These are phyloP conservation scores for Xylariaceae sp. DNA, from an alignment of 2,329 filamentous ascomycete genomes.

Conservation along the genomic window DNA sequence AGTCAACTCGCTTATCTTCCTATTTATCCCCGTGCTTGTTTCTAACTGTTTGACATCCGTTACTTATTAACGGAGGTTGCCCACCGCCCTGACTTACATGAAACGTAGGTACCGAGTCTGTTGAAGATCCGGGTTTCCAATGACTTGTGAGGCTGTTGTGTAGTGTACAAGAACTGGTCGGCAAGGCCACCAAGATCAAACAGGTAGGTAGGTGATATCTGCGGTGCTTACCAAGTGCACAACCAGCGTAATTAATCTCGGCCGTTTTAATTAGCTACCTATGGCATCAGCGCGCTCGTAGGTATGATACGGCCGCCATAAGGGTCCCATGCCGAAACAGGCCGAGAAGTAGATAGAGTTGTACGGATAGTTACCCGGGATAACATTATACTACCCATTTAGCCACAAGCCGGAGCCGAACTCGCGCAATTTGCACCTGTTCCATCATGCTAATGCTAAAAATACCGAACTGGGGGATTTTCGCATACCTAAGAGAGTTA, in stretches of 20 bases:
- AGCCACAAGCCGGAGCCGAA: not conserved
- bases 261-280: not conserved
- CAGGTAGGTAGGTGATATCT: not conserved
- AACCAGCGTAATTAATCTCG: not conserved
- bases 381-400: not conserved
- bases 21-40: conserved; percentile 1
- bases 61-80: not conserved
- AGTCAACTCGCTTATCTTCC: not conserved
- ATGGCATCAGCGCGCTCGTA: not conserved
- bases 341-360: no score
- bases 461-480: not conserved
- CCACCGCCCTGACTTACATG: not conserved
- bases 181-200: not conserved
- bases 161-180: no score
- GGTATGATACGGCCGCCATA: not conserved
- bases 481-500: not conserved
- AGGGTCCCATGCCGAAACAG: not conserved
- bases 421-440: not conserved
- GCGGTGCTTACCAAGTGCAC: not conserved
- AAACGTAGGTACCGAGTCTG: not conserved
- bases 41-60: not conserved
- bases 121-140: not conserved
- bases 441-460: not conserved
- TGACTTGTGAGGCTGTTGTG: no score
- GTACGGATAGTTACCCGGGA: no score